Conservation (phyloP, 352 stramenopile genomes). For the Pythium brachiatum region DNA sequence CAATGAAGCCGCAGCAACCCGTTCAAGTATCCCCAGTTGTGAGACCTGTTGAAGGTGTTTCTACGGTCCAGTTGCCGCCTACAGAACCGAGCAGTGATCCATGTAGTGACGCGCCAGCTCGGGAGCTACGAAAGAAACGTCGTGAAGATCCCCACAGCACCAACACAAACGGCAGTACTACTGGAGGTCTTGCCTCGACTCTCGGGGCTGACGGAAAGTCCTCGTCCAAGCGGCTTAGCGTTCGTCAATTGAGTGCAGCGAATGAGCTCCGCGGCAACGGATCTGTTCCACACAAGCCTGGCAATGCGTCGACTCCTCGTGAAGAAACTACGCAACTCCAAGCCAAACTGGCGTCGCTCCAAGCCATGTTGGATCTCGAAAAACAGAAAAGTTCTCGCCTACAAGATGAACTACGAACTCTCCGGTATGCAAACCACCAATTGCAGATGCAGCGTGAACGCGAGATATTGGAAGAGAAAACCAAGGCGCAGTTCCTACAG, state of each 20-base stretch:
- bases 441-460: conserved; percentile 38
- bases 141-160: conserved; percentile 15
- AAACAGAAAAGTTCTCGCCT: conserved; percentile 12
- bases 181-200: too few relatives aligned
- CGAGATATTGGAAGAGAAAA: conserved; percentile 39
- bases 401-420: conserved; percentile 18
- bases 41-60: not conserved
- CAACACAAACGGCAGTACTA: not conserved
- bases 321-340: not conserved
- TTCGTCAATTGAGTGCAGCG: conserved; percentile 4
- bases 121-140: conserved; percentile 18
- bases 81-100: not conserved
- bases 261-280: not conserved
- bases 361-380: conserved; percentile 19
- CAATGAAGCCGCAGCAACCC: not conserved
- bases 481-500: conserved; percentile 36
- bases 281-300: not conserved
- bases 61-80: not conserved
- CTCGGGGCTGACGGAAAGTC: not conserved
- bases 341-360: conserved; percentile 6
- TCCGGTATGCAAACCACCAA: conserved; percentile 11
- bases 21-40: not conserved
- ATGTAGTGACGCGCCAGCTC: not conserved
- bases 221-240: conserved; percentile 1
- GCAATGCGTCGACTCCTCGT: not conserved